Base-by-base conservation (phyloP, 805 yeast genomes). In the Limtongia smithiae region DNA sequence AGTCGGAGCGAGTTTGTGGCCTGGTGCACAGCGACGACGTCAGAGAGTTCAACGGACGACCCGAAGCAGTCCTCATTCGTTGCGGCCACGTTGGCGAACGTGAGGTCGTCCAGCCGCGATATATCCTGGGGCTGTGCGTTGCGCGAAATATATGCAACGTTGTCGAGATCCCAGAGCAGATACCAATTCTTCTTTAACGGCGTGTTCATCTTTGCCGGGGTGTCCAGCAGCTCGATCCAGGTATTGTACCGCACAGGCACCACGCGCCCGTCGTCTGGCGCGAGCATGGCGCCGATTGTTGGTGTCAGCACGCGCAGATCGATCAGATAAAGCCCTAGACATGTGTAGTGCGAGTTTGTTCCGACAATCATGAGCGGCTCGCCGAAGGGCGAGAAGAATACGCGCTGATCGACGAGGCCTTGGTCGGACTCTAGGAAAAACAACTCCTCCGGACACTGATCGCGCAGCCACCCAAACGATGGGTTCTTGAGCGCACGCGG, bases 361-460 rank as follows among this genome's bases (percentile, higher is more conserved):
- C 50, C 50, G 22, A 46, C 44, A n/a, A 46, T 35, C 50, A 46
- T 46, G 34, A 46, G 17, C 11, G 50, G 50, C 48, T 46, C 50
- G 18, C 50, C 50, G 25, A 39, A 40, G 14, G 50, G 46, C 31
- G 50, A 46, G 34, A 44, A 46, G 31, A 21, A 46, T n/a, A 41
- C 36, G 6, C 50, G 22, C 15, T 50, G 50, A 27, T 46, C 50
- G 15, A 46, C 28, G 17, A 46, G 24, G 12, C 48, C 50, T 41
- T 46, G 50, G 25, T 40, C 41, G 12, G 34, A n/a, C n/a, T 33
- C 50, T 12, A 46, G 48, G 24, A 33, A 46, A 4, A 5, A n/a
- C 15, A 35, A 18, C 20, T 15, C 8, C 36, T 31, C 28, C 9
- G 28, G 28, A 25, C 28, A 25, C 28, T 6, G 9, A 9, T 25